Evolutionary conservation across 768 basidiomycete genomes (phyloP).

Genomic region (Solioccasus polychromus): DNA sequence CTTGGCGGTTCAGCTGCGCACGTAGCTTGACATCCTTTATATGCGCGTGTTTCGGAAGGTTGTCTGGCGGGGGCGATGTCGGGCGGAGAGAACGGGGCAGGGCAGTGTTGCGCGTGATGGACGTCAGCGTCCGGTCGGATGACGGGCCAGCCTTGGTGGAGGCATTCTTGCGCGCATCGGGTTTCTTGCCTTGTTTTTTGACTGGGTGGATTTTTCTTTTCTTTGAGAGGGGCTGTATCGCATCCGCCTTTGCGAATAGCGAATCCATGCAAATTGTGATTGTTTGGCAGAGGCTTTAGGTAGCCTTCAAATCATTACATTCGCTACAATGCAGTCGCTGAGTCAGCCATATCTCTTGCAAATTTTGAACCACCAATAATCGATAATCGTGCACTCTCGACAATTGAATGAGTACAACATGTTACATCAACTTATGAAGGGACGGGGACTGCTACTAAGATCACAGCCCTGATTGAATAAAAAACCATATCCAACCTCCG

Average conservation of each 20-base stretch:
- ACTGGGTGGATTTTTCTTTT: conserved; percentile 35
- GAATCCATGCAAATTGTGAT: conserved; percentile 48
- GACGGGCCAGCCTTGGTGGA: conserved; percentile 19
- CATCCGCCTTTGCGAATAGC: conserved; percentile 68
- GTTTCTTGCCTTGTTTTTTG: conserved; percentile 24
- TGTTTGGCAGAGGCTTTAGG: conserved; percentile 14
- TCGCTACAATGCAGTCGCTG: neutral
- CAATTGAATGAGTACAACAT: too few relatives aligned
- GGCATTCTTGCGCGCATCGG: conserved; percentile 7
- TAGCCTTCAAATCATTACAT: neutral
- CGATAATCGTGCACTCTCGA: too few relatives aligned
- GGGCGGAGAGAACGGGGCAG: conserved; percentile 69
- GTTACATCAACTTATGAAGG: too few relatives aligned
- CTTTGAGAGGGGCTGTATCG: conserved; percentile 47
- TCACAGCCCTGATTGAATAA: neutral
- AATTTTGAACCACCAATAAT: too few relatives aligned
- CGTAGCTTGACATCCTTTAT: conserved; percentile 76
- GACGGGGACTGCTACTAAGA: too few relatives aligned
- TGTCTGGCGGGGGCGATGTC: conserved; percentile 43
- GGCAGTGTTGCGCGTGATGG: conserved; percentile 55
- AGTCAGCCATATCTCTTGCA: too few relatives aligned
- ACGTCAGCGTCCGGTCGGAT: conserved; percentile 53
- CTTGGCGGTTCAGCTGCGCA: conserved; percentile 61
- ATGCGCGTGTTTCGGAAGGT: conserved; percentile 51
- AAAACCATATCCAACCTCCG: neutral